A percentile compares a stretch with the other conserved stretches of the same genome.
phyloP scores from a whole-genome alignment of 805 yeast genomes.

The Metschnikowia cubensis region DNA sequence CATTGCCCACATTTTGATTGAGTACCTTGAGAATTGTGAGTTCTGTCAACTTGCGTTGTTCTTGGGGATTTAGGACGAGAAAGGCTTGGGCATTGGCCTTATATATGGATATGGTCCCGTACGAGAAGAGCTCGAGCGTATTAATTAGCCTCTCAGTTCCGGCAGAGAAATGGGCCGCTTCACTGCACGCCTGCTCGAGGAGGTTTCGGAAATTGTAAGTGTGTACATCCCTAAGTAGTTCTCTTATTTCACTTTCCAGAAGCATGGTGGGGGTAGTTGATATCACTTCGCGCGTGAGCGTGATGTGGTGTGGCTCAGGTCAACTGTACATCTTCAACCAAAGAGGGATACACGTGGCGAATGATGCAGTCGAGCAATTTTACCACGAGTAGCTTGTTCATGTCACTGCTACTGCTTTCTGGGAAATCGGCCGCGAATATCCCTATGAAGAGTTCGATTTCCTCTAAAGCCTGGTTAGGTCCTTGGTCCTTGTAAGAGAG shows the following conservation, averaged over 20 bases:
- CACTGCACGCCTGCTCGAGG: background rate
- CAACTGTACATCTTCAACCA: constrained; percentile 6
- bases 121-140: constrained; percentile 37
- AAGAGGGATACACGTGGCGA: constrained; percentile 23
- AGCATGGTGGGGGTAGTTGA: background rate
- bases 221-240: background rate
- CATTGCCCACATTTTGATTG: constrained; percentile 22
- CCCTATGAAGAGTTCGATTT: constrained; percentile 13
- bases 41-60: constrained; percentile 24
- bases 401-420: constrained; percentile 7
- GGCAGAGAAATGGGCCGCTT: background rate
- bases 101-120: constrained; percentile 31
- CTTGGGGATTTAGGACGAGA: constrained; percentile 13
- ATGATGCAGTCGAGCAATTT: constrained; percentile 22
- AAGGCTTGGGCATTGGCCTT: constrained; percentile 16
- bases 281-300: background rate
- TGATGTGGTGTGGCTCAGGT: background rate
- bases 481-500: constrained; percentile 15
- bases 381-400: constrained; percentile 22
- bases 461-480: constrained; percentile 13
- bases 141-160: constrained; percentile 13
- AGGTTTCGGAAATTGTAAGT: constrained; percentile 8
- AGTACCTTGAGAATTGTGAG: constrained; percentile 25
- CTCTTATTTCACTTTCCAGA: background rate
- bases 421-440: constrained; percentile 15